phyloP scores from a whole-genome alignment of 805 yeast genomes.

The Wickerhamomyces mucosus region DNA sequence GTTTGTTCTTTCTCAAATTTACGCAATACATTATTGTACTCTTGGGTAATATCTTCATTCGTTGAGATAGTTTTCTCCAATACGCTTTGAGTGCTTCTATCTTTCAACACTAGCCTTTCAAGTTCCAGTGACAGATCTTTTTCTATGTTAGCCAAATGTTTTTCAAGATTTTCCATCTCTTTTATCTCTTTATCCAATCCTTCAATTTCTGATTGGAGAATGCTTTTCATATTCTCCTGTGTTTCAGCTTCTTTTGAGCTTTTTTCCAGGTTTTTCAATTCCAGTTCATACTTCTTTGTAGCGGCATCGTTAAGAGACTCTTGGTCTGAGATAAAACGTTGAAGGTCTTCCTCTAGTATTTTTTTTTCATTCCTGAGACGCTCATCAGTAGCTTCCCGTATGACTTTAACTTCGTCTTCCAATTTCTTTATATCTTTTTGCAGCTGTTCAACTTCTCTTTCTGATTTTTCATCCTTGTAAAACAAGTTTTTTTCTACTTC shows the following conservation, averaged over 20 bases:
- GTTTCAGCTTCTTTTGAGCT: slow-evolving; percentile 7
- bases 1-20: slow-evolving; percentile 27
- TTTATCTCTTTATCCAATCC: slow-evolving; percentile 1
- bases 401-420: neutral
- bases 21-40: slow-evolving; percentile 16
- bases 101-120: slow-evolving; percentile 13
- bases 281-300: slow-evolving; percentile 18
- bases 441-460: slow-evolving; percentile 12
- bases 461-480: slow-evolving; percentile 7
- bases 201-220: slow-evolving; percentile 2
- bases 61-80: slow-evolving; percentile 16
- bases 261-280: slow-evolving; percentile 16
- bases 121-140: slow-evolving; percentile 13
- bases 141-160: neutral
- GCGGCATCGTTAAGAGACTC: slow-evolving; percentile 22
- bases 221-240: too few species aligned
- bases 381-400: slow-evolving; percentile 1
- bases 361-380: slow-evolving; percentile 3
- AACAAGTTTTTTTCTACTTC: slow-evolving; percentile 23
- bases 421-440: slow-evolving; percentile 7
- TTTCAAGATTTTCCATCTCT: neutral
- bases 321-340: slow-evolving; percentile 15
- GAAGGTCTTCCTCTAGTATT: slow-evolving; percentile 10
- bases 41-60: slow-evolving; percentile 12
- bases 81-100: slow-evolving; percentile 12